phyloP scores from a whole-genome alignment of 2,329 filamentous ascomycete species.

The Pseudogymnoascus sp. region DNA sequence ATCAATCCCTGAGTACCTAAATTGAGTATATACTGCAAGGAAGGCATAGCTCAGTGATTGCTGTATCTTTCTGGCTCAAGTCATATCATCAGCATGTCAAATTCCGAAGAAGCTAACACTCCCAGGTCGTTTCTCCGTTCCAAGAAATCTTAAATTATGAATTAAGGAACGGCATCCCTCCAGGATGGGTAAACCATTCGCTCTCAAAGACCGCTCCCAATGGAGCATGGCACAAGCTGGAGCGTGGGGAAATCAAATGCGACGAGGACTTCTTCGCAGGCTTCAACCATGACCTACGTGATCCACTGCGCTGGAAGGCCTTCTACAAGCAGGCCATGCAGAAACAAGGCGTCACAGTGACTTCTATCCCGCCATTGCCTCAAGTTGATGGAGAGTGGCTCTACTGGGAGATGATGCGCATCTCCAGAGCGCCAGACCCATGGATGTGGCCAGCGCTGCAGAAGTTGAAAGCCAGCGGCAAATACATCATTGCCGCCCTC shows the following conservation, averaged over 20 bases:
- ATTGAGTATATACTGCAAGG: not conserved
- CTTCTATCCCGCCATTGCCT: constrained; percentile 55
- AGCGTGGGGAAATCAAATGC: constrained; percentile 73
- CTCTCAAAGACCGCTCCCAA: constrained; percentile 71
- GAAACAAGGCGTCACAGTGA: constrained; percentile 33
- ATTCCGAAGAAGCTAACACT: not conserved
- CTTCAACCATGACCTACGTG: constrained; percentile 69
- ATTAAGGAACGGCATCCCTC: constrained; percentile 63
- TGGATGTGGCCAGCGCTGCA: constrained; percentile 81
- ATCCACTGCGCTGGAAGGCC: constrained; percentile 58
- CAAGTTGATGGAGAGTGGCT: constrained; percentile 68
- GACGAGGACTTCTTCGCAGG: constrained; percentile 66
- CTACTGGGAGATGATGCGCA: constrained; percentile 87
- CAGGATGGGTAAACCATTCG: constrained; percentile 85
- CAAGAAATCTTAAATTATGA: constrained; percentile 93
- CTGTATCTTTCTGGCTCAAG: not conserved
- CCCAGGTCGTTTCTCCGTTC: constrained; percentile 75
- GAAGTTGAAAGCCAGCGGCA: constrained; percentile 55
- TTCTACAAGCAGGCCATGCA: constrained; percentile 48
- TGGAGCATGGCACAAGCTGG: constrained; percentile 82
- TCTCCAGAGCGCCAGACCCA: constrained; percentile 64
- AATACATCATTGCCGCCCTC: constrained; percentile 71
- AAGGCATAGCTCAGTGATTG: not conserved
- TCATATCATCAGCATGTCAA: not conserved
- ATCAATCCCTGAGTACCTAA: not conserved